Evolutionary conservation across 2,329 filamentous ascomycete species (phyloP), one percentile per base, ranked within the genome.

Genomic region (Penicillium hesseltinei): DNA sequence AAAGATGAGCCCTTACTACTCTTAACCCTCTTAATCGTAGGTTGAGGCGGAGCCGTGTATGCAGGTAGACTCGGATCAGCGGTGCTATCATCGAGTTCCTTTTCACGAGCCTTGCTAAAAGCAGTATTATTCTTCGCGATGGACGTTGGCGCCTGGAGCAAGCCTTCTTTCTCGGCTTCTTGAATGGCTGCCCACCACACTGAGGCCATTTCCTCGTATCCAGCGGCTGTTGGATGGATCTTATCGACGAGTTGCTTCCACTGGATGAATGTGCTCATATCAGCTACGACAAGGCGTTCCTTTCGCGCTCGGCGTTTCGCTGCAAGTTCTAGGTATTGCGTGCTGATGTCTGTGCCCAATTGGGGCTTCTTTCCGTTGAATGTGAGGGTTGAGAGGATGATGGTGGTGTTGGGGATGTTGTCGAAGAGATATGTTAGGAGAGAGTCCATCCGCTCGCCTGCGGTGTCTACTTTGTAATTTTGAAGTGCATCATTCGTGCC

Each of bases 401-500:
- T 63, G 1, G 66, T 68, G 3, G 69, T 70, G 38, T 61, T 61
- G 4, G 63, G 62, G n/a, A 69, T 63, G 2, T 53, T 39, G 10
- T 58, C 43, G 29, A 63, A 69, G 15, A 74, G 51, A 9, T 63
- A 54, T 13, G 62, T 63, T 3, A 75, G 50, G 1, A 75, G 58
- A 2, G 36, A 31, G 19, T 63, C 50, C 62, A 73, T 69, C 15
- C 70, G 63, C 0, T 61, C 53, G 19, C 65, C 66, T 0, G 66
- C 61, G 13, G 45, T 55, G 23, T 36, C 2, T 42, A 68, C 48
- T 10, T 60, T 42, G 29, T 66, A 44, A 13, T 73, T 57, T 42
- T 67, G 64, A 23, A 65, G n/a, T 21, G 62, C 62, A 50, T 75
- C 73, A 43, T 75, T 73, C 11, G 72, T 75, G 13, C 73, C 73